Evolutionary conservation across 202 grass and related monocot species (phyloP).

Genomic region (Schoenoplectus triqueter): DNA sequence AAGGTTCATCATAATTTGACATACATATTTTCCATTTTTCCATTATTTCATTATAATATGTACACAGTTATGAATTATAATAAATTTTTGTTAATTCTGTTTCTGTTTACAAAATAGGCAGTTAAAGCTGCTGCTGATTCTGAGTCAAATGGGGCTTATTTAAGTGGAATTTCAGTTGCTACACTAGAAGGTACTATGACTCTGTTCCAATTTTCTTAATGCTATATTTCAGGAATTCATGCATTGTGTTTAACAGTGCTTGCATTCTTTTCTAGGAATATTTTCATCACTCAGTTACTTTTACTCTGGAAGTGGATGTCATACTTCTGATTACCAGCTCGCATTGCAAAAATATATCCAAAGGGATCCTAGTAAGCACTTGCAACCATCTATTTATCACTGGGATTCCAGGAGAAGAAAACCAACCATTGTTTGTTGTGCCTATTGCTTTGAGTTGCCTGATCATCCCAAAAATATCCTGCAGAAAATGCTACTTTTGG

Average conservation of each 20-base stretch:
- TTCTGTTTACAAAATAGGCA: constrained; percentile 50
- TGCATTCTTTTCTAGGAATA: constrained; percentile 54
- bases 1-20: constrained; percentile 62
- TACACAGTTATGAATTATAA: constrained; percentile 10
- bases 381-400: neutral
- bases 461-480: constrained; percentile 17
- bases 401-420: neutral
- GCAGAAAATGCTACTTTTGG: constrained; percentile 52
- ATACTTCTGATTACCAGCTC: constrained; percentile 89
- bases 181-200: constrained; percentile 68
- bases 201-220: constrained; percentile 33
- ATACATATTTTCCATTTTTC: constrained; percentile 25
- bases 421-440: neutral
- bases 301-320: constrained; percentile 55
- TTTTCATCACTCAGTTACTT: constrained; percentile 87
- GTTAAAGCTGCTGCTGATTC: constrained; percentile 83
- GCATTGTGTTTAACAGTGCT: constrained; percentile 34
- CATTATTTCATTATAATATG: constrained; percentile 1
- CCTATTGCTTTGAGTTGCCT: neutral
- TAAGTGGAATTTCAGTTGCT: constrained; percentile 65
- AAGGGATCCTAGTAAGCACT: constrained; percentile 59
- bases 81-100: neutral
- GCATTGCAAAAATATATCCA: constrained; percentile 72
- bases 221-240: constrained; percentile 32
- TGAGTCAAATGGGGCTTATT: constrained; percentile 59